Evolutionary conservation across 306 rosid genomes (phyloP), one percentile per base, ranked within the genome.

Genomic region (Senna siamea): DNA sequence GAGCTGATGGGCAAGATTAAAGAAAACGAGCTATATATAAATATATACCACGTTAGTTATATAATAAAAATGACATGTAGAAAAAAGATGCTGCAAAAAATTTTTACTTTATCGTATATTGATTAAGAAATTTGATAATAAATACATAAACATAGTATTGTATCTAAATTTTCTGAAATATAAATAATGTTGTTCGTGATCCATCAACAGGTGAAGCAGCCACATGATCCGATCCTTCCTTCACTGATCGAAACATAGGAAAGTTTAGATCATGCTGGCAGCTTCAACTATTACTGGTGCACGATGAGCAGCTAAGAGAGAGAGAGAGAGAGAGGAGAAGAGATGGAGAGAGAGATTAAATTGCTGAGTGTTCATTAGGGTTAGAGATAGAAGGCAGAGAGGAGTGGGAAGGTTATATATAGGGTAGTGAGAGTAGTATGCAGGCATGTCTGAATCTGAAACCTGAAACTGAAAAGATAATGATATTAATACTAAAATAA

Each of bases 251-350:
- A 59, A 37, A 37, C 40, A 78, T 44, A 85, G 81, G 86, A 73
- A 87, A 89, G 91, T 81, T 87, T 89, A 87, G 94, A 89, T 89
- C 94, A 89, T 89, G 94, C 94, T 89, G 94, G 94, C 94, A 89
- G 94, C 94, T 89, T 89, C 89, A 89, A 78, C 91, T 74, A 86
- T 79, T 53, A 69, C 38, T 83, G 91, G 87, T 79, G 77, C 91
- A 87, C 94, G 94, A 83, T 35, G 65, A 46, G 46, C 58, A 57
- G n/a, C 58, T 47, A 7, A 18, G 51, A 48, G 64, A 35, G 60
- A 17, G 5, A 13, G n/a, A n/a, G n/a, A n/a, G n/a, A n/a, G n/a
- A 17, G 1, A 43, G 15, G 69, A 19, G 56, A 56, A 47, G 30
- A 12, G n/a, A n/a, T n/a, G n/a, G n/a, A n/a, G 43, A 62, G 26